Evolutionary conservation across 805 yeast species (phyloP).

Genomic region (Brettanomyces sp.): DNA sequence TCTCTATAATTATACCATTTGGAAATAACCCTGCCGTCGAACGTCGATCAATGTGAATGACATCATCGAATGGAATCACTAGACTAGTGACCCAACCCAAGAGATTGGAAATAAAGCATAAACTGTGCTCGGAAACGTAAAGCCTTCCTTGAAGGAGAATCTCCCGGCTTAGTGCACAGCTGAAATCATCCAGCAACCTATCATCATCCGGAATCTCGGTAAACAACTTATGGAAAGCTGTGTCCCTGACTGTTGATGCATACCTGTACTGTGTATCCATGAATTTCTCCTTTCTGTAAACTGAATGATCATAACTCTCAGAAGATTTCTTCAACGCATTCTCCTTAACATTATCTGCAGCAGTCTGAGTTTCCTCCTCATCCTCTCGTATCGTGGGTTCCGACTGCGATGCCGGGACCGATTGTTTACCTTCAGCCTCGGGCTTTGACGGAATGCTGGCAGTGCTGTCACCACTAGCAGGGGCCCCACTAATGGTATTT

Average conservation of each 20-base stretch:
- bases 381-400: neutral
- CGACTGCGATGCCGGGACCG: neutral
- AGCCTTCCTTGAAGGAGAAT: conserved; percentile 81
- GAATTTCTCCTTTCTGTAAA: conserved; percentile 51
- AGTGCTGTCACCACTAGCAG: neutral
- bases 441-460: conserved; percentile 1
- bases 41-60: conserved; percentile 66
- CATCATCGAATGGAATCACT: conserved; percentile 61
- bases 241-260: conserved; percentile 55
- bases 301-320: conserved; percentile 27
- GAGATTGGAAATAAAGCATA: conserved; percentile 81
- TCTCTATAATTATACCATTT: conserved; percentile 72
- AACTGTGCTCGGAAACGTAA: conserved; percentile 65
- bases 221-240: conserved; percentile 73
- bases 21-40: conserved; percentile 86
- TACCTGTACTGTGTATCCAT: conserved; percentile 50
- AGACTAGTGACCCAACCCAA: conserved; percentile 87
- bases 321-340: neutral
- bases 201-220: conserved; percentile 60
- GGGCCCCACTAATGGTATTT: conserved; percentile 6
- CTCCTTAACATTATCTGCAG: neutral
- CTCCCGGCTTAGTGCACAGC: conserved; percentile 84
- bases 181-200: conserved; percentile 72
- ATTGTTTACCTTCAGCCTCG: neutral
- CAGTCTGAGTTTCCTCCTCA: neutral